phyloP scores from a whole-genome alignment of 495 filamentous ascomycete species.

The Trichodelitschia bisporula region DNA sequence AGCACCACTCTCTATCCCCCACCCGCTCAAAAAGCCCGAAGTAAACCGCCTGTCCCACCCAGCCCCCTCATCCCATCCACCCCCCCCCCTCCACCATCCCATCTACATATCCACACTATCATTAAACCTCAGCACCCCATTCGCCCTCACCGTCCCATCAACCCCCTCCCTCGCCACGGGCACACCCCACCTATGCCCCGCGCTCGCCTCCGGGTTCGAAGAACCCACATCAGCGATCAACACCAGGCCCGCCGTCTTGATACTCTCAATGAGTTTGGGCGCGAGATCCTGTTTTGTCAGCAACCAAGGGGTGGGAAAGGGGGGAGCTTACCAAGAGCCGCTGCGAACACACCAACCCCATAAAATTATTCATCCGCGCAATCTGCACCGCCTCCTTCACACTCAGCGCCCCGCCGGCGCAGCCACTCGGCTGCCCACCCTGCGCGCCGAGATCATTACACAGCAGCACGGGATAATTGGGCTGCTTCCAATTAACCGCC shows the following conservation, averaged over 20 bases:
- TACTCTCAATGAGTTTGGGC: constrained; percentile 70
- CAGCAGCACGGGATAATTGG: constrained; percentile 84
- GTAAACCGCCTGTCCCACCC: neutral
- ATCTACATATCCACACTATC: constrained; percentile 75
- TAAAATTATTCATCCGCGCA: constrained; percentile 89
- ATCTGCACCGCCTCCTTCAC: constrained; percentile 89
- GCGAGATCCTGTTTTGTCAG: constrained; percentile 46
- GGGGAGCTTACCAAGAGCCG: constrained; percentile 44
- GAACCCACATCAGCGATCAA: constrained; percentile 66
- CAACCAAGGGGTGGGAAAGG: constrained; percentile 1
- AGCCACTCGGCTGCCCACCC: neutral
- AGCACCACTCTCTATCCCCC: no score
- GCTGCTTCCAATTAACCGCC: constrained; percentile 95
- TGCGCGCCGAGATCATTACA: constrained; percentile 61
- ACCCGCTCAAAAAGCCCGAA: no score
- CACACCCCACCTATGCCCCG: constrained; percentile 18
- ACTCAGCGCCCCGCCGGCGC: constrained; percentile 23
- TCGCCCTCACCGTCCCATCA: constrained; percentile 62
- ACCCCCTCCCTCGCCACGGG: constrained; percentile 32
- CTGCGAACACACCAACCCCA: constrained; percentile 82
- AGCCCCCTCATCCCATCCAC: no score
- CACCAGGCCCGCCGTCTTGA: constrained; percentile 82
- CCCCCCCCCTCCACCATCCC: no score
- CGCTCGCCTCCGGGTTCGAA: constrained; percentile 12
- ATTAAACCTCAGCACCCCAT: constrained; percentile 77